phyloP scores from a whole-genome alignment of 305 asterid species.

The Rubia tinctorum region DNA sequence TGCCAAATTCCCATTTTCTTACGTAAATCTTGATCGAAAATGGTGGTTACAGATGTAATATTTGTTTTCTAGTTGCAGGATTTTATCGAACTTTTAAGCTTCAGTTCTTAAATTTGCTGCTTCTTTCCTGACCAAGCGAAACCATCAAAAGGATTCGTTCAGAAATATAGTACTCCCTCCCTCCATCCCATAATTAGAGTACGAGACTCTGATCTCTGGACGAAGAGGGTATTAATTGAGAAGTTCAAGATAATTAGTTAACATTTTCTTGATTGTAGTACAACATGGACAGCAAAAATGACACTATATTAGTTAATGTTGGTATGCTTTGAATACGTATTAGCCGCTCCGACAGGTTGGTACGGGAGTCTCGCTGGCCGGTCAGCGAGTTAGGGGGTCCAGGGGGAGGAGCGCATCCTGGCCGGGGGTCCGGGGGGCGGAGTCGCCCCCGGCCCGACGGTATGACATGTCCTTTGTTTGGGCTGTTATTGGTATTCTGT shows the following conservation, averaged over 20 bases:
- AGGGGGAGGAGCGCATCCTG: no score
- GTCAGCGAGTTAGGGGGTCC: no score
- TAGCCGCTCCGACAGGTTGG: no score
- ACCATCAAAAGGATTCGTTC: background rate
- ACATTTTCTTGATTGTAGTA: conserved; percentile 1
- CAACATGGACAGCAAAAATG: background rate
- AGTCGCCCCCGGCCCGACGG: no score
- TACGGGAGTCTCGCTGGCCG: no score
- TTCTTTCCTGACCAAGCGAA: background rate
- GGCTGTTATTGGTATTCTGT: no score
- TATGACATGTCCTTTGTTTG: no score
- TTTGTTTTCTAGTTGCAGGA: background rate
- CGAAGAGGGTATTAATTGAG: background rate
- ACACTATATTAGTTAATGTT: background rate
- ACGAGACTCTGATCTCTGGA: background rate
- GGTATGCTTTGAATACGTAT: no score
- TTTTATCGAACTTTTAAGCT: background rate
- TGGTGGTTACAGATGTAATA: background rate
- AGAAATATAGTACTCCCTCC: background rate
- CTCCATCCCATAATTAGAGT: background rate
- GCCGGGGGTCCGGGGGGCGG: no score
- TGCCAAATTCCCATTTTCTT: conserved; percentile 7
- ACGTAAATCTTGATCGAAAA: background rate
- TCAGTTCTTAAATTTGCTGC: background rate
- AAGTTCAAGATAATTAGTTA: background rate